Base-by-base conservation (phyloP, 163 green algal species). In the Prototheca wickerhamii region DNA sequence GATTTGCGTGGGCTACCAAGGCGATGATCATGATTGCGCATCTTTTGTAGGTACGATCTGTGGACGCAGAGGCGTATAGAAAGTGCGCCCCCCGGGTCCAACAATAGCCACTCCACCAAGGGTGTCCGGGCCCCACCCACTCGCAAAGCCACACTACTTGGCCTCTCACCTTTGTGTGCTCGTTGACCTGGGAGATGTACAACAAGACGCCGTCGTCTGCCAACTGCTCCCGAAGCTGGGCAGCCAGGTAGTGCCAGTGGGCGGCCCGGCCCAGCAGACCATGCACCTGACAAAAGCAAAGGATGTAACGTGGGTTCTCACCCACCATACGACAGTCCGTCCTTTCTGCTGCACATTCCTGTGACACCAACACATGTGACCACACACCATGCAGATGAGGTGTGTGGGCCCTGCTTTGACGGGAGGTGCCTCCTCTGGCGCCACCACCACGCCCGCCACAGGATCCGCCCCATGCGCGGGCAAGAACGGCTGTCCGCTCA, bases 211-310 rank as follows among this genome's bases (percentile, higher is more conserved):
- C 26, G 3, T 23, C 4, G 20, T 31, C 12, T 26, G 53, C 37
- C 28, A 82, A 52, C 51, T 44, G 40, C 30, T 68, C 59, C 10
- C 49, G n/a, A 65, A 93, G 60, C n/a, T 80, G 49, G 31, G 76
- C 66, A 2, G 56, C 53, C 18, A 91, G 81, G 15, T 82, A 71
- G 26, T 78, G 67, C 88, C 88, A 95, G 70, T 95, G 91, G 33
- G 52, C 71, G 23, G 74, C 61, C 4, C 52, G 74, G 5, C 88
- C 88, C 54, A 87, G 88, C 26, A 95, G 64, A 4, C 88, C 88
- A 58, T 95, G 91, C 17, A 86, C 84, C 51, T 93, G 62, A 0
- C 91, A 64, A 0, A 92, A 33, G 2, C 90, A 65, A 65, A 90
- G 86, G 10, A 31, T 15, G 29, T 7, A 61, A 10, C n/a, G n/a